phyloP scores from a whole-genome alignment of 345 rosid species.

The Gossypium herbaceum region DNA sequence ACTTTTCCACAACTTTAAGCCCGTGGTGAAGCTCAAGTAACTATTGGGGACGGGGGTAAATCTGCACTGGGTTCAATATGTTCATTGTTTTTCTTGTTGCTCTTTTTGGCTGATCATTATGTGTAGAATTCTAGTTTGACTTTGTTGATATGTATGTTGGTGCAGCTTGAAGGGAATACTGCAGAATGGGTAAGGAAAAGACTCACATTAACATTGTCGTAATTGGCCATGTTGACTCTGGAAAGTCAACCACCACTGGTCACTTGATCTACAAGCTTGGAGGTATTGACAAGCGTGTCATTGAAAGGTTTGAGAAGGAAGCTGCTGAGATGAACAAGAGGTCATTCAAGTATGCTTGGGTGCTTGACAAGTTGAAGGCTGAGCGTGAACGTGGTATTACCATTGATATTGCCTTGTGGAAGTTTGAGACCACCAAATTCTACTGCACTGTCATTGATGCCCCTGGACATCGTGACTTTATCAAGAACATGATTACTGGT shows the following conservation, averaged over 20 bases:
- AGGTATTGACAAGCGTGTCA: slow-evolving; percentile 9
- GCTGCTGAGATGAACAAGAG: slow-evolving; percentile 12
- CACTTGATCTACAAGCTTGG: slow-evolving; percentile 14
- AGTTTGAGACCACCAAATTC: slow-evolving; percentile 86
- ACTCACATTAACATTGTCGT: not conserved
- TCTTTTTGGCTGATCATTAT: not conserved
- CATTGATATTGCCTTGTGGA: slow-evolving; percentile 89
- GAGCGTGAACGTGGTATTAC: slow-evolving; percentile 97
- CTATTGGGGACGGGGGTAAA: not conserved
- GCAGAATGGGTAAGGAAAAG: slow-evolving; percentile 10
- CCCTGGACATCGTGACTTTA: slow-evolving; percentile 83
- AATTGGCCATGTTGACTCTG: slow-evolving; percentile 5
- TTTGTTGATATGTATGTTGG: not conserved
- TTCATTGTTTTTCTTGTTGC: not conserved
- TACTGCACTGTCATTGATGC: slow-evolving; percentile 94
- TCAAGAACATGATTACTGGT: slow-evolving; percentile 86
- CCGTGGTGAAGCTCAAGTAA: not conserved
- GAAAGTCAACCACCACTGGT: slow-evolving; percentile 9
- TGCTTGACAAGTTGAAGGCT: slow-evolving; percentile 92
- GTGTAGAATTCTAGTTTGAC: too few species aligned
- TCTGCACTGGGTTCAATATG: not conserved
- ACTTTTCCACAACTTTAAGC: not conserved
- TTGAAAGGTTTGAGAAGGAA: slow-evolving; percentile 8
- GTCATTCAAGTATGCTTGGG: slow-evolving; percentile 7
- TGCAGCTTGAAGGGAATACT: slow-evolving; percentile 13